Evolutionary conservation across 169 alveolate species (phyloP).

Genomic region (Babesia ovata): DNA sequence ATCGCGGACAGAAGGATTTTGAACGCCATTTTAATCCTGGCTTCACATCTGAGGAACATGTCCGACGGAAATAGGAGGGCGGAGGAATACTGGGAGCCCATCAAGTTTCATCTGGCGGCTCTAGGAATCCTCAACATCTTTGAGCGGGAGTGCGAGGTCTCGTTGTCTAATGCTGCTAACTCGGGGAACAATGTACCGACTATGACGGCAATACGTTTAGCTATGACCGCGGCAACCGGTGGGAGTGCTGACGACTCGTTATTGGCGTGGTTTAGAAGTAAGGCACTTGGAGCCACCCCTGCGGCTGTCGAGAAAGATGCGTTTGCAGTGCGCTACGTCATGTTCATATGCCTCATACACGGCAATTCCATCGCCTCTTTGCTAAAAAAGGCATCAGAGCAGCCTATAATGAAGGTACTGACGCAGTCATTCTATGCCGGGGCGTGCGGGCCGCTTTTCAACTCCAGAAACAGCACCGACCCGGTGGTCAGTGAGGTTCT

Average conservation of each 20-base stretch:
- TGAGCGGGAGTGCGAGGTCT: constrained; percentile 10
- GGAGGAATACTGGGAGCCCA: constrained; percentile 7
- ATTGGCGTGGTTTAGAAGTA: not conserved
- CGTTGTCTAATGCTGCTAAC: not conserved
- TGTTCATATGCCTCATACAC: not conserved
- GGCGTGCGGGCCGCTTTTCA: not conserved
- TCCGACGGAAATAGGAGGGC: not conserved
- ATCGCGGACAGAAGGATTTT: constrained; percentile 20
- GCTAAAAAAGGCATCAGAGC: no score
- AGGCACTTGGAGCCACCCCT: not conserved
- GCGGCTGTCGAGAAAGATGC: not conserved
- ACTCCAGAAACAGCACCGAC: not conserved
- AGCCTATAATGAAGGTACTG: not conserved
- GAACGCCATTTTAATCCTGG: constrained; percentile 11
- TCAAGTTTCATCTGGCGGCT: constrained; percentile 3
- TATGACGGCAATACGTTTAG: not conserved
- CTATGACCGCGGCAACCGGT: not conserved
- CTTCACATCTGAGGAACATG: constrained; percentile 14
- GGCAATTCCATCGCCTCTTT: not conserved
- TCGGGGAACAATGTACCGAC: not conserved
- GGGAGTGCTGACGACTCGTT: not conserved
- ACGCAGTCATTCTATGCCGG: constrained; percentile 11
- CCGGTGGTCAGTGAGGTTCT: not conserved
- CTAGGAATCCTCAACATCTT: constrained; percentile 7
- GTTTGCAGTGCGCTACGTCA: not conserved